Evolutionary conservation across 2,329 filamentous ascomycete genomes (phyloP).

Genomic region (Chaetomium olivaceum): DNA sequence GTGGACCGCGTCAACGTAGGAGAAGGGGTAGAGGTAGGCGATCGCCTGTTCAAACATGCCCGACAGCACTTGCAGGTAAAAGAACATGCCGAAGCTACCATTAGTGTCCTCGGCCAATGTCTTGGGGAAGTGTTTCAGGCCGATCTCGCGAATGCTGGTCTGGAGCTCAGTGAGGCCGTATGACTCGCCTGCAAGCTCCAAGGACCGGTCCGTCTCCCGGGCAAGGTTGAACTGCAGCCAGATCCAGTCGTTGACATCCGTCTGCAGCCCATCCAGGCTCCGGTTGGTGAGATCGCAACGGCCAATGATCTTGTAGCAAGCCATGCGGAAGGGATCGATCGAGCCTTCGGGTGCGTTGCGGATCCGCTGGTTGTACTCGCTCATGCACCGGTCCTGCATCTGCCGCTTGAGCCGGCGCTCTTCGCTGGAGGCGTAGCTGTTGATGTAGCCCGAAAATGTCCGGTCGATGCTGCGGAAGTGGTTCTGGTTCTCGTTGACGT

Average conservation of each 20-base stretch:
- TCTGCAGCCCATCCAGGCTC: constrained; percentile 62
- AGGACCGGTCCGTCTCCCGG: constrained; percentile 62
- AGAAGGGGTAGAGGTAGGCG: constrained; percentile 86
- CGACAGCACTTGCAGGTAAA: constrained; percentile 85
- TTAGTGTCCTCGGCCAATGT: constrained; percentile 70
- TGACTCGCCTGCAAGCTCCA: constrained; percentile 65
- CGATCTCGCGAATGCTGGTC: constrained; percentile 81
- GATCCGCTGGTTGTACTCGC: constrained; percentile 82
- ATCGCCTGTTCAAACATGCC: constrained; percentile 95
- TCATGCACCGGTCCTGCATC: constrained; percentile 82
- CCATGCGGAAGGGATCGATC: constrained; percentile 92
- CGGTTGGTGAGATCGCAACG: constrained; percentile 69
- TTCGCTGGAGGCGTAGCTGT: constrained; percentile 73
- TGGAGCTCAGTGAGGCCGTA: constrained; percentile 70
- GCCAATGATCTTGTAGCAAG: constrained; percentile 96
- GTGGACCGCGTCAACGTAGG: constrained; percentile 91
- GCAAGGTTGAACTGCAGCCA: constrained; percentile 73
- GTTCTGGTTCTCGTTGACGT: constrained; percentile 75
- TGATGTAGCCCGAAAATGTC: constrained; percentile 84
- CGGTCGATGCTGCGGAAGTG: constrained; percentile 90
- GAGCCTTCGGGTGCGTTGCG: constrained; percentile 83
- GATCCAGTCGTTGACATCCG: constrained; percentile 69
- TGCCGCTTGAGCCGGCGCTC: constrained; percentile 77
- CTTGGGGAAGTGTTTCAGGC: constrained; percentile 86
- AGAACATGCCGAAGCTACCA: constrained; percentile 84